Percentiles rank a stretch among this genome's conserved stretches.
These are phyloP conservation scores for Aspergillus arachidicola DNA, from an alignment of 2,329 filamentous ascomycete species.

Conservation along the genomic window DNA sequence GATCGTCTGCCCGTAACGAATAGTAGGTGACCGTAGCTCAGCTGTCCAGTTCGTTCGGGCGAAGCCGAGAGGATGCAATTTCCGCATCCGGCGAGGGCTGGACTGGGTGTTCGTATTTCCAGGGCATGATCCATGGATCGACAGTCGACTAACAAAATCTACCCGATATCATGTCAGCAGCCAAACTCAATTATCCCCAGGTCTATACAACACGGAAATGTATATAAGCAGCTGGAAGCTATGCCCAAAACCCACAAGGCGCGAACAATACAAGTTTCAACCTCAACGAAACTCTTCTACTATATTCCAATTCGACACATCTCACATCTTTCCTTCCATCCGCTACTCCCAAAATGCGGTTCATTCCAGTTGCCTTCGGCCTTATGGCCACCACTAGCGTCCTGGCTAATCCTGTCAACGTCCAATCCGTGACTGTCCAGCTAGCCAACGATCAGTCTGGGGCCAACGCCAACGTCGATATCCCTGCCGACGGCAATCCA, in stretches of 20 bases:
- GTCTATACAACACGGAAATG: neutral
- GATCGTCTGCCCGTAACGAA: no score
- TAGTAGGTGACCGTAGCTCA: no score
- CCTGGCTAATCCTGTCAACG: neutral
- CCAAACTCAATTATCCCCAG: neutral
- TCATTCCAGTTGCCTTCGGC: neutral
- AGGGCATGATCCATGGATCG: neutral
- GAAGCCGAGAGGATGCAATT: neutral
- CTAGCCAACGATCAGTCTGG: neutral
- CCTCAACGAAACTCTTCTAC: neutral
- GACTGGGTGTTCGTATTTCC: neutral
- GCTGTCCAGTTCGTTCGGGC: no score
- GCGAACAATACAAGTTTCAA: neutral
- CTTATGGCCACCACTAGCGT: neutral
- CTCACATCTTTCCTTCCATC: neutral
- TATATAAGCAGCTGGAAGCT: neutral
- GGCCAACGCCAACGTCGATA: neutral
- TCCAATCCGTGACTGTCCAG: neutral
- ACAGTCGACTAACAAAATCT: no score
- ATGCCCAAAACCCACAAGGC: neutral
- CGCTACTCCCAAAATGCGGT: neutral
- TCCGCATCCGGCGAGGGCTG: neutral
- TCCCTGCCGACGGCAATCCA: neutral
- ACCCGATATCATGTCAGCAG: neutral
- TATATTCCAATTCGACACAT: neutral